Base-by-base conservation (phyloP, 83 land plant genomes). In the Diphasiastrum complanatum region DNA sequence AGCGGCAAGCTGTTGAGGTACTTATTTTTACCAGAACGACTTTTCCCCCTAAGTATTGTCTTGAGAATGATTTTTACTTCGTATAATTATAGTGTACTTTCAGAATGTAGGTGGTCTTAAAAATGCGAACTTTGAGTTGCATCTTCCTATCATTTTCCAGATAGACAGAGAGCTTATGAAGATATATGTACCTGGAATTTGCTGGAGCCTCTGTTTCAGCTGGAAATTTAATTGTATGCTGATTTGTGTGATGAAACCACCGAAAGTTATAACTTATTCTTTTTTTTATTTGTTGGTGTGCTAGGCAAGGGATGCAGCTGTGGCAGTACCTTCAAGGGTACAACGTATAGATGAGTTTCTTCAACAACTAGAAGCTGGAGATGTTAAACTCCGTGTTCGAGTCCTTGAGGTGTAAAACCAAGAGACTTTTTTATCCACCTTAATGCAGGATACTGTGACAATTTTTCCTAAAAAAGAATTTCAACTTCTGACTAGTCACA, bases 1-100 rank as follows among this genome's bases (percentile, higher is more conserved):
- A 83, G 66, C 80, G 78, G 66, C 97, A 91, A 71, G 97, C 95
- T 33, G 63, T 79, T 71, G 90, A 91, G 68, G 97, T 91, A 85
- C 29, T 4, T 20, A 46, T 2, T 14, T 11, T 58, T 29, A 11
- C 27, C 24, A 18, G 20, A 43, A 60, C 25, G 19, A 5, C 49
- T 28, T n/a, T 14, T 64, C 63, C 35, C 24, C 29, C 61, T n/a
- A n/a, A n/a, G n/a, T 24, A 30, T 61, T 22, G 23, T 65, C 2
- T 60, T 11, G 18, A 51, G 33, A 25, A 61, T 63, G 26, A 19
- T 16, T 54, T 48, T 63, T 14, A 19, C 4, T 29, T 10, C 36
- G 14, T 63, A 20, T 60, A 24, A 11, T 41, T 63, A 43, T 8
- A 22, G 8, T 20, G 11, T 34, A 51, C 63, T 31, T 37, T 1